Percentiles rank a stretch among this genome's conserved stretches.
Conservation (phyloP, 805 yeast genomes). For the Candida palmyrensis region DNA sequence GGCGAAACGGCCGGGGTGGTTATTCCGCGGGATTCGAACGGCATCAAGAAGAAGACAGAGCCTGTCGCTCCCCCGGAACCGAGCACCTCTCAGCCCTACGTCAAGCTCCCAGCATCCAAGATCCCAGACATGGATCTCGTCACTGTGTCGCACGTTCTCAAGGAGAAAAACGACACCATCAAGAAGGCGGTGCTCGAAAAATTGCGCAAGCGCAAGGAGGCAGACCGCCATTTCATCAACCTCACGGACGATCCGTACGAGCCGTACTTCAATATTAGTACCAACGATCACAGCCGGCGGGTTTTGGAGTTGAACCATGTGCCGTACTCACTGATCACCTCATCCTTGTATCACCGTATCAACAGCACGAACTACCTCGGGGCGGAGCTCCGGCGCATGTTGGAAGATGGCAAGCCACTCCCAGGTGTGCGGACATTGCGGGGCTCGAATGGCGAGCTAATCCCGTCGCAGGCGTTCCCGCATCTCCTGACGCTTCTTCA, state of each 20-base stretch:
- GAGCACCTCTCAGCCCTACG: slow-evolving; percentile 60
- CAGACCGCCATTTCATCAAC: slow-evolving; percentile 74
- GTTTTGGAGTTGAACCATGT: slow-evolving; percentile 56
- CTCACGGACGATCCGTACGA: slow-evolving; percentile 81
- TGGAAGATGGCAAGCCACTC: slow-evolving; percentile 44
- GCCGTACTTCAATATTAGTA: slow-evolving; percentile 69
- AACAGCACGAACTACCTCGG: slow-evolving; percentile 52
- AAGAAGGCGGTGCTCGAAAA: slow-evolving; percentile 83
- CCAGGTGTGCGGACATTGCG: slow-evolving; percentile 42
- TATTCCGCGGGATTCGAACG: neutral
- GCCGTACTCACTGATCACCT: slow-evolving; percentile 73
- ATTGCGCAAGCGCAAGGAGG: slow-evolving; percentile 63
- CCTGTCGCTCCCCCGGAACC: slow-evolving; percentile 10
- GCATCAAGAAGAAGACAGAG: neutral
- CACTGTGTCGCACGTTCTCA: slow-evolving; percentile 69
- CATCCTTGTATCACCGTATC: slow-evolving; percentile 61
- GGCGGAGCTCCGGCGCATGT: slow-evolving; percentile 33
- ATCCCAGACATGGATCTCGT: slow-evolving; percentile 89
- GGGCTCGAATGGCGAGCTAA: slow-evolving; percentile 47
- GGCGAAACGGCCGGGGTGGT: slow-evolving; percentile 17
- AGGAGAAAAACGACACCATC: slow-evolving; percentile 72
- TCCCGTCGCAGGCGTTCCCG: slow-evolving; percentile 44
- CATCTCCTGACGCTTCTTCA: slow-evolving; percentile 38
- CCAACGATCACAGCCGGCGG: slow-evolving; percentile 39
- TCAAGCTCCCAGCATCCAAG: slow-evolving; percentile 81